Conservation (phyloP, 2,329 filamentous ascomycete genomes). For the Didymella glomerata region DNA sequence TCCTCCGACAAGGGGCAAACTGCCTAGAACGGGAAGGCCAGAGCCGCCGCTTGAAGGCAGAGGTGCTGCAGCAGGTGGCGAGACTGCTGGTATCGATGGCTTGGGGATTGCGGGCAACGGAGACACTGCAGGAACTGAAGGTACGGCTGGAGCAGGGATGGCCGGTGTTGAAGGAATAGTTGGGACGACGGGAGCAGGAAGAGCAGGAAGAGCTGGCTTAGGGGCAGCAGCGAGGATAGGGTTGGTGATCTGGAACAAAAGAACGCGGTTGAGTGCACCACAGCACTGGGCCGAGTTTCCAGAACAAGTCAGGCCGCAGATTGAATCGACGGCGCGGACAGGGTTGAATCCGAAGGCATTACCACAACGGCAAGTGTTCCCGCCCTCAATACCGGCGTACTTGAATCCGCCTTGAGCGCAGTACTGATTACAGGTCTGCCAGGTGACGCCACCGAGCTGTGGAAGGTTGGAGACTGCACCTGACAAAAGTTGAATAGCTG, state of each 20-base stretch:
- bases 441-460: not conserved
- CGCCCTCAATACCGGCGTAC: conserved; percentile 14
- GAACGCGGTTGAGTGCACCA: conserved; percentile 4
- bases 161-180: not conserved
- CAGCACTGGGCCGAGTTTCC: conserved; percentile 6
- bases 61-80: not conserved
- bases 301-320: conserved; percentile 6
- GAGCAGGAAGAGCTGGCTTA: not conserved
- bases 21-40: not conserved
- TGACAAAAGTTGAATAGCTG: conserved; percentile 1
- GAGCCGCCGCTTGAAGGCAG: not conserved
- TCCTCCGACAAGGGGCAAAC: too few relatives aligned
- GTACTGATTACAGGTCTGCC: conserved; percentile 2
- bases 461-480: not conserved
- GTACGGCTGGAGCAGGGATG: not conserved
- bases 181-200: not conserved
- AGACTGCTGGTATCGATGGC: not conserved
- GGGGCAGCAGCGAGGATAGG: not conserved
- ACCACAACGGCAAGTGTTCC: conserved; percentile 13
- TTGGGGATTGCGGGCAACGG: not conserved
- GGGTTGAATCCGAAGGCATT: conserved; percentile 2
- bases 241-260: conserved; percentile 9
- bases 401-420: not conserved
- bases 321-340: not conserved
- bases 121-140: not conserved